Evolutionary conservation across 2,329 filamentous ascomycete genomes (phyloP).

Genomic region (Trichoderma sp.): DNA sequence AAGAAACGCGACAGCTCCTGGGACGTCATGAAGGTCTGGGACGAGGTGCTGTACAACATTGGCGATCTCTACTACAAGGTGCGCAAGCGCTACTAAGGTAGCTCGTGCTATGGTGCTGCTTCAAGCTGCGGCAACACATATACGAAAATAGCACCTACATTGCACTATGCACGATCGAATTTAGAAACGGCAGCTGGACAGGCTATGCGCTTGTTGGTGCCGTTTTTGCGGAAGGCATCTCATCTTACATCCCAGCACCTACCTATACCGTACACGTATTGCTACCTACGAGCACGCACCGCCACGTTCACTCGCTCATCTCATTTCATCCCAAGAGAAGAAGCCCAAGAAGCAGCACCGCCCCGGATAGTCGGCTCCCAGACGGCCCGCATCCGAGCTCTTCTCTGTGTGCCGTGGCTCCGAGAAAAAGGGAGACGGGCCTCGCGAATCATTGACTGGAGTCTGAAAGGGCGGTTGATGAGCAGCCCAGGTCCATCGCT

Average conservation of each 20-base stretch:
- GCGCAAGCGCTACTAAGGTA: conserved; percentile 33
- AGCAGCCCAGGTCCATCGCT: background rate
- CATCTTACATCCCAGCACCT: background rate
- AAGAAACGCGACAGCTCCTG: conserved; percentile 34
- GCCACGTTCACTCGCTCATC: conserved; percentile 12
- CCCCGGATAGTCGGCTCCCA: conserved; percentile 14
- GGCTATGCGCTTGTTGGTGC: background rate
- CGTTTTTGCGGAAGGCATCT: background rate
- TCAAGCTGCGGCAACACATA: background rate
- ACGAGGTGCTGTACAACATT: conserved; percentile 45
- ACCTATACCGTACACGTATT: background rate
- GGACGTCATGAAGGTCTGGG: conserved; percentile 46
- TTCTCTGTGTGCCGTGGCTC: conserved; percentile 6
- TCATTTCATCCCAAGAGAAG: background rate
- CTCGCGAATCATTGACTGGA: background rate
- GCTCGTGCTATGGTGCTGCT: background rate
- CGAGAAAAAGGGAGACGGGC: conserved; percentile 10
- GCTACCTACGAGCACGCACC: background rate
- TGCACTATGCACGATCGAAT: background rate
- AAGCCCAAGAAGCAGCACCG: background rate
- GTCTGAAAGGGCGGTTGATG: conserved; percentile 11
- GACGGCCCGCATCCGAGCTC: conserved; percentile 10
- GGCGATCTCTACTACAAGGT: conserved; percentile 46
- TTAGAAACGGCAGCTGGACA: background rate
- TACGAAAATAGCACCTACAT: background rate